Evolutionary conservation across 768 basidiomycete genomes (phyloP), one percentile per base, ranked within the genome.

Genomic region (Naganishia vishniacii): DNA sequence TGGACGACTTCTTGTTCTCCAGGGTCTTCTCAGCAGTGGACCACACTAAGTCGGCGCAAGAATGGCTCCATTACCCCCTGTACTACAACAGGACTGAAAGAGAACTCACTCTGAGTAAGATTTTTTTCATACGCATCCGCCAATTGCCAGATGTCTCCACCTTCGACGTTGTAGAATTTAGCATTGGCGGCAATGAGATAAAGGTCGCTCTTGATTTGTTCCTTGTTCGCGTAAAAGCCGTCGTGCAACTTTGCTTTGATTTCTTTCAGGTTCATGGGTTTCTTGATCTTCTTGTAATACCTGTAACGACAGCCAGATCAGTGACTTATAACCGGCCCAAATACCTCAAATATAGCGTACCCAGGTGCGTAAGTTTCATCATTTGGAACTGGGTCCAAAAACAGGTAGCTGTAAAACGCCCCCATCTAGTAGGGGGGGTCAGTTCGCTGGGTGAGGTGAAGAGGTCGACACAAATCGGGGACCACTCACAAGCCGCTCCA

Each of bases 231-330:
- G 79, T 97, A 98, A 78, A 87, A 83, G 6, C 92, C 91, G 62
- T 83, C 85, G 70, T 88, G 86, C 12, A 98, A 79, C 75, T 94
- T 97, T 40, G 87, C 87, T 28, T 82, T 80, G 81, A 94, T 88
- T 0, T 92, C 91, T 58, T 86, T 86, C 18, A 98, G 81, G 73
- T 99, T 95, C 90, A 99, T 97, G 0, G 95, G 94, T 12, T 87
- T 82, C 76, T 88, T 88, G 76, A 99, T 86, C 64, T 92, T 79
- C 59, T 88, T 86, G 71, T 91, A 91, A 75, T 98, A 98, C 69
- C 92, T 94, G 65, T 34, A 18, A 62, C 32, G 23, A 29, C 49
- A 28, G 16, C 23, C 34, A 7, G 11, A 12, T 56, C 29, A 18
- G 12, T 11, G 18, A 53, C 26, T 40, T 31, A 28, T 28, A 41